Evolutionary conservation across 805 yeast species (phyloP).

Genomic region (Teunomyces funiuensis): DNA sequence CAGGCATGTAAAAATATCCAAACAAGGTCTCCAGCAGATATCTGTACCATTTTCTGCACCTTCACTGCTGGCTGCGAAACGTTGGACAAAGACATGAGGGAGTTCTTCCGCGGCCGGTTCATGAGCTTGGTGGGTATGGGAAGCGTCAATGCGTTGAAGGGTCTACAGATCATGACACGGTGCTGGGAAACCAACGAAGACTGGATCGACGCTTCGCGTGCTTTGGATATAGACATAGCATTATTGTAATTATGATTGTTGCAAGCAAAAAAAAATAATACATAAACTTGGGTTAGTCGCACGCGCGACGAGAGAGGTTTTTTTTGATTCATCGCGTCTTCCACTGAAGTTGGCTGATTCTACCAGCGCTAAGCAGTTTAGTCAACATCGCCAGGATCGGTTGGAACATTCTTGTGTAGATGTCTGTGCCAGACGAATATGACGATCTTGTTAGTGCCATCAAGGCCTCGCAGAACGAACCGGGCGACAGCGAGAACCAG

Average conservation of each 20-base stretch:
- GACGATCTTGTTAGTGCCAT: constrained; percentile 25
- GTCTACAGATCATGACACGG: constrained; percentile 46
- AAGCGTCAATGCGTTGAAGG: constrained; percentile 42
- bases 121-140: constrained; percentile 42
- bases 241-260: constrained; percentile 29
- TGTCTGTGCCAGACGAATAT: constrained; percentile 20
- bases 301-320: neutral
- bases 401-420: constrained; percentile 4
- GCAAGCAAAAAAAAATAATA: too few species aligned
- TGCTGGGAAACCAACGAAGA: constrained; percentile 56
- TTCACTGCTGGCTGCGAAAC: constrained; percentile 64
- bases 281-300: too few species aligned
- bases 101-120: constrained; percentile 42
- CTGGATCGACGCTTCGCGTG: constrained; percentile 50
- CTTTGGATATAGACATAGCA: constrained; percentile 44
- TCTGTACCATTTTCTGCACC: constrained; percentile 54
- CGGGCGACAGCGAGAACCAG: constrained; percentile 29
- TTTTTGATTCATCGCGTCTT: neutral
- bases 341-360: too few species aligned
- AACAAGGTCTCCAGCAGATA: constrained; percentile 49
- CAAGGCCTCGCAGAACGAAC: constrained; percentile 21
- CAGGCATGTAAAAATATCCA: constrained; percentile 41
- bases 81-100: constrained; percentile 32
- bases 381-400: neutral
- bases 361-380: too few species aligned